Evolutionary conservation across 2,329 filamentous ascomycete species (phyloP), one percentile per base, ranked within the genome.

Genomic region (Penicillium sp.): DNA sequence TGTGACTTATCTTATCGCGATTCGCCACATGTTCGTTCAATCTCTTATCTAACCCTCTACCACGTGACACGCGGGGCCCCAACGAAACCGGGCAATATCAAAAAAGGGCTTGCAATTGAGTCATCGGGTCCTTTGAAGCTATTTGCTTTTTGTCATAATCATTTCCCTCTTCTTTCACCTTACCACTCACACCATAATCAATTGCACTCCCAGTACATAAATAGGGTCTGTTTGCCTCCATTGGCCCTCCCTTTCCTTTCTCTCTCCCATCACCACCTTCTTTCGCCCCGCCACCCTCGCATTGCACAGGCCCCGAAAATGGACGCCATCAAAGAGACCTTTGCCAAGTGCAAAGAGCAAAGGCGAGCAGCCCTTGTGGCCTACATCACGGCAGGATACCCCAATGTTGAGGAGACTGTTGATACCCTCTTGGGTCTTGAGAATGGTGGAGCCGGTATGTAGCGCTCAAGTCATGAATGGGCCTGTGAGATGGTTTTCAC

Each of bases 311-410:
- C 13, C 22, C 40, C 16, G 41, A 69, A 44, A 37, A 77, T 78
- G 75, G 79, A 82, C 47, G 71, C 67, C 31, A 76, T 83, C 54
- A 81, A 80, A 64, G 63, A 72, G 49, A 77, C 77, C 3, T 83
- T 83, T 62, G 78, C 77, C 45, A 73, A 73, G 69, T 80, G 78
- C 71, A 81, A 80, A 64, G 68, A 73, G 58, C 77, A 82, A 60
- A 73, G 64, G 57, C 69, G 93, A 81, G 77, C 88, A 59, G 92
- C 93, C 42, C 80, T 99, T 54, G 89, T 99, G 57, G 91, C 91
- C 25, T 99, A 99, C 78, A 89, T 96, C 67, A 99, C 93, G 22
- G 91, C 92, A 50, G 93, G 93, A 48, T 99, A 85, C 68, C 93
- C 93, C 13, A 88, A 82, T 30, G 78, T 86, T n/a, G 82, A 87